Evolutionary conservation across 306 rosid genomes (phyloP), one percentile per base, ranked within the genome.

Genomic region (Potentilla sterilis): DNA sequence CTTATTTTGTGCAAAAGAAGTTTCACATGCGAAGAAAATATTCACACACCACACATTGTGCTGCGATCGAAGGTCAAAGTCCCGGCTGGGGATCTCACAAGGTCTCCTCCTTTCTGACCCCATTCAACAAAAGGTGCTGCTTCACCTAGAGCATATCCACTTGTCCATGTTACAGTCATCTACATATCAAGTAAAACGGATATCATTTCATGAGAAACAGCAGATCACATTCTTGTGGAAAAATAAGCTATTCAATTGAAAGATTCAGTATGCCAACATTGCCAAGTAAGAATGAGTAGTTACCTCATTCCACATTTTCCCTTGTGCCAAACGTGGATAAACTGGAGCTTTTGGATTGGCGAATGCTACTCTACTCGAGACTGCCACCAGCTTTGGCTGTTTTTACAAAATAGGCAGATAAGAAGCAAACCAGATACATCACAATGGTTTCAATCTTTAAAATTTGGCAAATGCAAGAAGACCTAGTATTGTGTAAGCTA

Each of bases 131-230:
- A 91, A 80, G 98, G 90, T 49, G 82, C 86, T 34, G 97, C 98
- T 68, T 88, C 92, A 44, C 48, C 59, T 54, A 92, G 84, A 42
- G 84, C 90, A 85, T 88, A 94, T 85, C 98, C 98, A 11, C 98
- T 94, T 51, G 98, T 95, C 98, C 98, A 95, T 72, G 97, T 95
- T 72, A 92, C 93, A 24, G 97, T 87, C 86, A 92, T 92, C 98
- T 92, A 84, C 12, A 58, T 35, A 65, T 41, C 70, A 73, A 67
- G 75, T 51, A 24, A 55, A 69, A 79, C 38, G 3, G 35, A 32
- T n/a, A 66, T 72, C 55, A 78, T 49, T 43, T 71, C 62, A 76
- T 41, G 19, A 63, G 43, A 67, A 58, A 42, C 28, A 11, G 37
- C 43, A n/a, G 35, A 9, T 12, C 35, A 67, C 61, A 59, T 5